These are phyloP conservation scores for Trebouxia sp. DNA, from an alignment of 139 green algal species.

Conservation along the genomic window DNA sequence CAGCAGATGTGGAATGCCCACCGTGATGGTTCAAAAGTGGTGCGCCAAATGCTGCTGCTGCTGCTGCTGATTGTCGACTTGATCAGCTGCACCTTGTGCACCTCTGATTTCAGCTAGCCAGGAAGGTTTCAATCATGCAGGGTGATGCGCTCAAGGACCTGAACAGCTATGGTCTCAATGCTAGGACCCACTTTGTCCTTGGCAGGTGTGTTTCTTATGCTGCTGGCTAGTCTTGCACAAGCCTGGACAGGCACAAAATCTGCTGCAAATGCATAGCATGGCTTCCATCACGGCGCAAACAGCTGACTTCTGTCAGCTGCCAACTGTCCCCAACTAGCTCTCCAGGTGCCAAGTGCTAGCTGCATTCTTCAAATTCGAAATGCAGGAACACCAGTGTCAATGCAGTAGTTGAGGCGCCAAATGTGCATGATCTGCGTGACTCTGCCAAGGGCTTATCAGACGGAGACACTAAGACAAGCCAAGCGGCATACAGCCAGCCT, in stretches of 20 bases:
- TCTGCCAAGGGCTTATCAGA: background rate
- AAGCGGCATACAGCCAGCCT: background rate
- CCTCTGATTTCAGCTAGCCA: too few relatives aligned
- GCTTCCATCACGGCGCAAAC: too few relatives aligned
- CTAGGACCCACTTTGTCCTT: constrained; percentile 34
- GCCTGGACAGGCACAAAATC: too few relatives aligned
- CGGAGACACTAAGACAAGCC: background rate
- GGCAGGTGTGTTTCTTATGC: constrained; percentile 24
- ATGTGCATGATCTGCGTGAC: constrained; percentile 5
- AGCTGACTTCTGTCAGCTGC: too few relatives aligned
- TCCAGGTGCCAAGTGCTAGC: too few relatives aligned
- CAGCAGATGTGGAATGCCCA: constrained; percentile 44
- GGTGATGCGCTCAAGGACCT: constrained; percentile 50
- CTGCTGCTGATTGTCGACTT: too few relatives aligned
- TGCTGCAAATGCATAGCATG: too few relatives aligned
- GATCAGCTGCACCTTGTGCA: background rate
- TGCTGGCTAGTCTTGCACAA: too few relatives aligned
- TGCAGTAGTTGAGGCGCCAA: constrained; percentile 44
- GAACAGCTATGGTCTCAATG: constrained; percentile 53
- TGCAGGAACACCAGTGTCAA: constrained; percentile 43
- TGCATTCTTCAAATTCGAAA: too few relatives aligned
- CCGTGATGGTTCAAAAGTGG: constrained; percentile 19
- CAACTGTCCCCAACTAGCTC: too few relatives aligned
- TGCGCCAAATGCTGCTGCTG: too few relatives aligned
- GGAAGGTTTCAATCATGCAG: background rate